Base-by-base conservation (phyloP, 140 eudicot genomes). In the Oenanthe javanica region DNA sequence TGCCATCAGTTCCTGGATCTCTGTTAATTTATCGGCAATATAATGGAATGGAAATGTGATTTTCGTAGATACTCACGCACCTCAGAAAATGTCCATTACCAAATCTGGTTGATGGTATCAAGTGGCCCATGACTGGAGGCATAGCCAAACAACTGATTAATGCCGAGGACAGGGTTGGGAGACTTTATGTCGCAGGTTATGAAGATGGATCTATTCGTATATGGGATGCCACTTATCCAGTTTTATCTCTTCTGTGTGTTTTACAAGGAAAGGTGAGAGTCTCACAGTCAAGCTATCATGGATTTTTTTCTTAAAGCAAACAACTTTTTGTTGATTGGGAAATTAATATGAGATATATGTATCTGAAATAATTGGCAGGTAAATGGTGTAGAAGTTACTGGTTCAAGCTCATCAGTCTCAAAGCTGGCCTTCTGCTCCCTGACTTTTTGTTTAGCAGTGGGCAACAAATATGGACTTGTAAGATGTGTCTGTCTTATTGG, bases 161-260 rank as follows among this genome's bases (percentile, higher is more conserved):
- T 78, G 84, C 85, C 6, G 91, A 85, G 66, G 93, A 90, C 63
- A 71, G 38, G 76, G 81, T 86, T 18, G 83, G 79, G 81, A 90
- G 84, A 82, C 78, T 94, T 52, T 94, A 87, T 83, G 80, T 90
- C 50, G 93, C 90, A 46, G 98, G 98, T 84, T 94, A 92, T 83
- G 85, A 82, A 79, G 94, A 94, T 88, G 98, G 97, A 88, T 92
- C 97, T 79, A 87, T 94, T 70, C 83, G 93, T 50, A 85, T 94
- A 61, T 94, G 98, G 98, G 93, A 94, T 87, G 97, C 93, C 85
- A 92, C 94, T 72, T 78, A 87, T 59, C 91, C 97, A 36, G 96
- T 87, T 63, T 85, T 94, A 12, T 83, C 89, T 74, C 89, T 92
- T 80, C 83, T 94, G 48, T 90, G 89, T 72, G 67, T 89, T 78